Conservation (phyloP, 768 basidiomycete genomes). For the Crucibulum laeve region DNA sequence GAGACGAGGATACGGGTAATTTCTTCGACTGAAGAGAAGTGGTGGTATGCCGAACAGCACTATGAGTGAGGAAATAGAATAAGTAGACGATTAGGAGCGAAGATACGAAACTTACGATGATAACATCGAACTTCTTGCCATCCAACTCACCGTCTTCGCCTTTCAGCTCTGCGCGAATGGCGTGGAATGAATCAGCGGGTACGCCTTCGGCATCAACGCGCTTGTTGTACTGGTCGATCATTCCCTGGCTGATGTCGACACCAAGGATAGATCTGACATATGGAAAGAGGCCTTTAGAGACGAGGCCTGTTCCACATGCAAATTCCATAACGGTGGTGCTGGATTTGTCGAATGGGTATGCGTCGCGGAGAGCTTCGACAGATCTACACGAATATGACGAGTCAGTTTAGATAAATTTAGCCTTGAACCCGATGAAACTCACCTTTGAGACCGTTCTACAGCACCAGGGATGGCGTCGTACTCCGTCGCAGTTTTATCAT, state of each 20-base stretch:
- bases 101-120: constrained; percentile 41
- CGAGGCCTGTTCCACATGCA: constrained; percentile 68
- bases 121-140: constrained; percentile 53
- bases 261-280: constrained; percentile 58
- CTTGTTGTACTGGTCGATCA: constrained; percentile 59
- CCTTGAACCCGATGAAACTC: neutral
- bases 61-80: constrained; percentile 13
- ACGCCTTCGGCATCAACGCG: constrained; percentile 51
- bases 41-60: constrained; percentile 67
- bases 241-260: constrained; percentile 63
- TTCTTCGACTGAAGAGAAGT: constrained; percentile 46
- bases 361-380: constrained; percentile 23
- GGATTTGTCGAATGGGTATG: constrained; percentile 43
- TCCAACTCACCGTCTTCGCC: constrained; percentile 39
- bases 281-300: constrained; percentile 52
- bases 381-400: constrained; percentile 13
- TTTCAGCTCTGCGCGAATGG: constrained; percentile 42
- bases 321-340: constrained; percentile 58
- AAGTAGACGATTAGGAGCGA: neutral
- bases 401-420: neutral
- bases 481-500: neutral
- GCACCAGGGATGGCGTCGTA: constrained; percentile 9
- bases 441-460: constrained; percentile 12
- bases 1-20: constrained; percentile 49
- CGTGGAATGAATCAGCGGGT: constrained; percentile 52